Evolutionary conservation across 2,329 filamentous ascomycete species (phyloP).

Genomic region (Aureobasidium sp.): DNA sequence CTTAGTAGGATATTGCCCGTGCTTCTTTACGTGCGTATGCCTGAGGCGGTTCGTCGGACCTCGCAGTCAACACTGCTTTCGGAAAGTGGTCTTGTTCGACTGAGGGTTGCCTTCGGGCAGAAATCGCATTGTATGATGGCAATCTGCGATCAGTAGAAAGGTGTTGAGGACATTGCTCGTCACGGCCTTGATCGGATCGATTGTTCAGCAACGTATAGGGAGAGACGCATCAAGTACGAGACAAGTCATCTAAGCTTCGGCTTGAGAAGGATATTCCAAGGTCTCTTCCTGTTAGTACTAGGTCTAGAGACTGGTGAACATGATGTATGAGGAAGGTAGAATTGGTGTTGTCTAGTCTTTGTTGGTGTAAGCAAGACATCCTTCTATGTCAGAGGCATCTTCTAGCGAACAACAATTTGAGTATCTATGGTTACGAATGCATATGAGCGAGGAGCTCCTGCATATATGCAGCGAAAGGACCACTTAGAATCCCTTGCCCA

Average conservation of each 20-base stretch:
- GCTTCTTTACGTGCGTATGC: neutral
- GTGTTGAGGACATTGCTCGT: neutral
- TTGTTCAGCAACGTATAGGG: no score
- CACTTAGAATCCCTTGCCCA: conserved; percentile 43
- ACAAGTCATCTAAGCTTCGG: no score
- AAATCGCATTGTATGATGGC: neutral
- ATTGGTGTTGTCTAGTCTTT: no score
- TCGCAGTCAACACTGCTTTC: neutral
- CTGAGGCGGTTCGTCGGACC: neutral
- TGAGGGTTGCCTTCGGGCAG: no score
- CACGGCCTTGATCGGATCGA: no score
- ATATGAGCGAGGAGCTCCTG: neutral
- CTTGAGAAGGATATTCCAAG: no score
- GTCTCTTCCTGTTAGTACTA: no score
- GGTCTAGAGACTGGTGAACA: no score
- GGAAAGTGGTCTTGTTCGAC: neutral
- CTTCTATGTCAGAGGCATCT: no score
- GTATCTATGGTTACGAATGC: neutral
- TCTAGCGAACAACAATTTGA: neutral
- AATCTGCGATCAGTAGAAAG: neutral
- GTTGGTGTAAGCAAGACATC: neutral
- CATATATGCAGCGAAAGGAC: neutral
- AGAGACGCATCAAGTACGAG: no score
- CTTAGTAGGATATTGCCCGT: neutral
- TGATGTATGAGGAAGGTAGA: no score